These are phyloP conservation scores for Nannizziopsis barbatae DNA, from an alignment of 2,329 filamentous ascomycete species.

Conservation along the genomic window DNA sequence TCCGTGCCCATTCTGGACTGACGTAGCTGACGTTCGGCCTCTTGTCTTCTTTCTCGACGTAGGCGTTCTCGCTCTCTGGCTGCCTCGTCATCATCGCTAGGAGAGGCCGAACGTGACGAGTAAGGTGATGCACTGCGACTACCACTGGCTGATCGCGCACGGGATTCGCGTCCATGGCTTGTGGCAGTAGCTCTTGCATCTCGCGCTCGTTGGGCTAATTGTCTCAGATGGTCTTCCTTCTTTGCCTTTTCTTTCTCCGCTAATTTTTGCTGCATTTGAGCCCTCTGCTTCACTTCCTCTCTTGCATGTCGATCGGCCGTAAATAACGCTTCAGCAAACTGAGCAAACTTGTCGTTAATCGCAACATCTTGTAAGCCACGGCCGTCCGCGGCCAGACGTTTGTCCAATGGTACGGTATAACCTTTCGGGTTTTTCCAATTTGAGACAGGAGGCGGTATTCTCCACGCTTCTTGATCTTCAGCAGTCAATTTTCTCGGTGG, in stretches of 20 bases:
- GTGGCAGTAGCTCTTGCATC: conserved; percentile 57
- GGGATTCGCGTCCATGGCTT: conserved; percentile 39
- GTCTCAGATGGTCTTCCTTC: conserved; percentile 84
- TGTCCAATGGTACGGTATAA: conserved; percentile 91
- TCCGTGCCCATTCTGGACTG: conserved; percentile 95
- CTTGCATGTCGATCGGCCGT: conserved; percentile 89
- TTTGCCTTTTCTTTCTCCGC: conserved; percentile 93
- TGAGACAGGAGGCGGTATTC: conserved; percentile 76
- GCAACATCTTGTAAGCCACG: conserved; percentile 83
- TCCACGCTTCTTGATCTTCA: conserved; percentile 95
- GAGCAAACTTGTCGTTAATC: conserved; percentile 97
- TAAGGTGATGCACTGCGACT: conserved; percentile 34
- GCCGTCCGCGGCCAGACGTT: conserved; percentile 86
- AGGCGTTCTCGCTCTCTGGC: conserved; percentile 65
- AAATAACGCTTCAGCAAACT: conserved; percentile 87
- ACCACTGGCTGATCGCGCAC: conserved; percentile 39
- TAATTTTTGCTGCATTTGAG: conserved; percentile 87
- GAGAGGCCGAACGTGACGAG: conserved; percentile 37
- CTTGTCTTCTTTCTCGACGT: conserved; percentile 64
- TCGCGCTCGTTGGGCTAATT: conserved; percentile 79
- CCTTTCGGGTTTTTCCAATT: conserved; percentile 99
- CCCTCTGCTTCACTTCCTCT: conserved; percentile 86
- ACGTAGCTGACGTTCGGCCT: conserved; percentile 78
- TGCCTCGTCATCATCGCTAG: conserved; percentile 55
- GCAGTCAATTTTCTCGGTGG: conserved; percentile 90